Percentiles rank a stretch among this genome's conserved stretches.
Evolutionary conservation across 345 rosid species (phyloP).

Genomic region (Lumnitzera littorea): DNA sequence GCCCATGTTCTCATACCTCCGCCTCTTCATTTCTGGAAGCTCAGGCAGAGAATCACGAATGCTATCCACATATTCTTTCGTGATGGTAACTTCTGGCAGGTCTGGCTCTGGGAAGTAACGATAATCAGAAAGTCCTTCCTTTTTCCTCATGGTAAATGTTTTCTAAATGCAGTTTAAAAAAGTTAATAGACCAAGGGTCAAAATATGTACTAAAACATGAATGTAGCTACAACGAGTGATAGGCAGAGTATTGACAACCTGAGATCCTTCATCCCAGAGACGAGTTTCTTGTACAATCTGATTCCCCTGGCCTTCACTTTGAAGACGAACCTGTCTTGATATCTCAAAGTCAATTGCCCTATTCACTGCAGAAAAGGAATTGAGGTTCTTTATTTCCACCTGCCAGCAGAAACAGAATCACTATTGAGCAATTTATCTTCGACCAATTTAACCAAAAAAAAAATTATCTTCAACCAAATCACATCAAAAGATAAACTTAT

Average conservation of each 20-base stretch:
- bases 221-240: neutral
- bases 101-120: slow-evolving; percentile 96
- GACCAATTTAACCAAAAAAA: too few relatives aligned
- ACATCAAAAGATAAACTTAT: too few relatives aligned
- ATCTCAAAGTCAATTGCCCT: slow-evolving; percentile 92
- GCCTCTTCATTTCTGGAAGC: slow-evolving; percentile 83
- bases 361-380: slow-evolving; percentile 78
- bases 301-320: slow-evolving; percentile 58
- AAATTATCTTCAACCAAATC: neutral
- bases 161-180: slow-evolving; percentile 37
- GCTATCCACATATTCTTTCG: slow-evolving; percentile 54
- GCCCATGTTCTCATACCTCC: slow-evolving; percentile 83
- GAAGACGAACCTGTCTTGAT: slow-evolving; percentile 63
- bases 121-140: slow-evolving; percentile 95
- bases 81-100: slow-evolving; percentile 77
- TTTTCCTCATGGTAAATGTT: slow-evolving; percentile 92
- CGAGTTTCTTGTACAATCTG: slow-evolving; percentile 87
- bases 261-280: slow-evolving; percentile 94
- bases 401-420: slow-evolving; percentile 21
- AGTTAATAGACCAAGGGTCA: slow-evolving; percentile 9
- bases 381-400: slow-evolving; percentile 93
- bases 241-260: slow-evolving; percentile 31
- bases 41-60: slow-evolving; percentile 62
- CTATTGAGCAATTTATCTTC: slow-evolving; percentile 11
- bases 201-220: neutral